Evolutionary conservation across 1,284 basidiomycete species (phyloP).

Genomic region (Tilletia walkeri): DNA sequence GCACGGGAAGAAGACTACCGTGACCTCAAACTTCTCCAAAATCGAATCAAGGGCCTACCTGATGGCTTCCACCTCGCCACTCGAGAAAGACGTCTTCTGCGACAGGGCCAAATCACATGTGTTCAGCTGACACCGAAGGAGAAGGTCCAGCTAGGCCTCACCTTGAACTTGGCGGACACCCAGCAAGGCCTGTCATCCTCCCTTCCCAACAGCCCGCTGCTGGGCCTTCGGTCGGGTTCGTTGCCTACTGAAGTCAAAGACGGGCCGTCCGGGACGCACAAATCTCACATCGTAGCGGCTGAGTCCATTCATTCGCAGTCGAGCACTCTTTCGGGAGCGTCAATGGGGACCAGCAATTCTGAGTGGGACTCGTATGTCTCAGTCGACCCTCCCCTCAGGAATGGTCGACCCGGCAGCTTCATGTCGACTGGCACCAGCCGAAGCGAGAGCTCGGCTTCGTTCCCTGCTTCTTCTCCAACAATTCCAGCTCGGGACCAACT

Average conservation of each 20-base stretch:
- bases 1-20: slow-evolving; percentile 26
- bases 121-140: slow-evolving; percentile 17
- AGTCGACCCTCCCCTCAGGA: neutral
- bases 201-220: slow-evolving; percentile 14
- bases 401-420: slow-evolving; percentile 11
- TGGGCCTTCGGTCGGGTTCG: neutral
- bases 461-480: neutral
- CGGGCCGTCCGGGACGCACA: neutral
- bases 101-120: slow-evolving; percentile 22
- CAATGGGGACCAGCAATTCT: neutral
- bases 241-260: neutral
- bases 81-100: slow-evolving; percentile 21
- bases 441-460: slow-evolving; percentile 1
- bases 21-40: slow-evolving; percentile 18
- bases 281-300: neutral
- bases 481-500: neutral
- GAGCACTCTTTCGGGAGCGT: slow-evolving; percentile 17
- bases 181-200: neutral
- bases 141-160: slow-evolving; percentile 12
- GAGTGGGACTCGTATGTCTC: slow-evolving; percentile 13
- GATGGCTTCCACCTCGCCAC: slow-evolving; percentile 21
- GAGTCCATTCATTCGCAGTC: slow-evolving; percentile 16
- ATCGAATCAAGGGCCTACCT: slow-evolving; percentile 24
- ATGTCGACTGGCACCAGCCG: neutral
- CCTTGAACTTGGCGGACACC: neutral